Evolutionary conservation across 2,329 filamentous ascomycete species (phyloP), one percentile per base, ranked within the genome.

Genomic region (Pleurostoma richardsiae): DNA sequence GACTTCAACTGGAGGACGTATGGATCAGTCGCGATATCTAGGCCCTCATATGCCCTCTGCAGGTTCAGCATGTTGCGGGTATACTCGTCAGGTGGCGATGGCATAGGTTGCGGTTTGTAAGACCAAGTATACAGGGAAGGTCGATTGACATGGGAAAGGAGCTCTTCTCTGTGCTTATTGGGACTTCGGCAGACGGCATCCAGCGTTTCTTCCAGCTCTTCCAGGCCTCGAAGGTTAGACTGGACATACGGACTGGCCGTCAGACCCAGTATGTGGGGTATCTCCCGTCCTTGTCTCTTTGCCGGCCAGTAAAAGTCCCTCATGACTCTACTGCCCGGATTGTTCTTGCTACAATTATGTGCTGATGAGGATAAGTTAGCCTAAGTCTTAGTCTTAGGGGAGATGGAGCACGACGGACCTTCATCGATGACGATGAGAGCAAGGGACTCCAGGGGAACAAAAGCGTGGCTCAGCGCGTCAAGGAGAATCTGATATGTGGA

Each of bases 361-460:
- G 87, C 90, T 87, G 27, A 11, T 31, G 10, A n/a, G 19, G 11
- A 40, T 11, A 27, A 51, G 49, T 27, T 19, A 31, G 19, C 10
- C 8, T 28, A 10, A 29, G 4, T 8, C 2, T 19, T 19, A 19
- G 19, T 28, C 29, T 36, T 30, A 4, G 10, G 30, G 28, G 4
- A 10, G 29, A 10, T 31, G 6, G 30, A 29, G 26, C 8, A 26
- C 38, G 27, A 52, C 66, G 45, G 59, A 85, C 88, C 88, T 80
- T 96, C 90, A 58, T 96, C 90, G 55, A 95, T 87, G 0, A 95
- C 76, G 11, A 95, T 66, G 4, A 96, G 69, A 4, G 83, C 74
- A 27, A 95, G 64, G 3, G 70, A 71, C 0, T 70, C 59, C 56
- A 95, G 76, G 2, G 62, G 71, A 2, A 95, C 77, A 59, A 95